Percentiles rank a stretch among this genome's conserved stretches.
These are phyloP conservation scores for Cytospora paraplurivora DNA, from an alignment of 2,329 filamentous ascomycete species.

Conservation along the genomic window DNA sequence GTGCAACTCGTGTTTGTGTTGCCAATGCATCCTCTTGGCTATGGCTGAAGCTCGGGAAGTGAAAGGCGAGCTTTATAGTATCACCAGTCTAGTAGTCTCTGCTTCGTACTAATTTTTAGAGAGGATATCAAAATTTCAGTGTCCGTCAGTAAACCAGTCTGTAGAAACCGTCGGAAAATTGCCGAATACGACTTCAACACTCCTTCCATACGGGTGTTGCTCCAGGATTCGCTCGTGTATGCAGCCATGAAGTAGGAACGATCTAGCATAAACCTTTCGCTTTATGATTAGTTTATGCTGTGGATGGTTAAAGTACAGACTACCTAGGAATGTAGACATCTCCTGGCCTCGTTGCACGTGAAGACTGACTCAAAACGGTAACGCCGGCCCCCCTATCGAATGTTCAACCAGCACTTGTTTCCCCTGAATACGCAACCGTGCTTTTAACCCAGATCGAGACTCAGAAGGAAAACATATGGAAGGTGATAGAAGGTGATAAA, in stretches of 20 bases:
- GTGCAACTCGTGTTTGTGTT: too few relatives aligned
- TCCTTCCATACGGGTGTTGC: too few relatives aligned
- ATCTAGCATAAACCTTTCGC: not conserved
- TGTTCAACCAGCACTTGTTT: constrained; percentile 18
- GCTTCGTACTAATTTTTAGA: too few relatives aligned
- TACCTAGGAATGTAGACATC: not conserved
- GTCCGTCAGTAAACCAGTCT: too few relatives aligned
- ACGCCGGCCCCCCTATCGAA: constrained; percentile 21
- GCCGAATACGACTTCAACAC: too few relatives aligned
- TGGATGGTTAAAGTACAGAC: constrained; percentile 17
- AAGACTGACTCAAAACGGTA: constrained; percentile 21
- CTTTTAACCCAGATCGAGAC: constrained; percentile 21
- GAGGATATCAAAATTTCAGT: too few relatives aligned
- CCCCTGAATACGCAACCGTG: constrained; percentile 14
- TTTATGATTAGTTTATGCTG: constrained; percentile 9
- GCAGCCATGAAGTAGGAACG: not conserved
- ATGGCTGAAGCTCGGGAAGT: too few relatives aligned
- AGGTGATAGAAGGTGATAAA: not conserved
- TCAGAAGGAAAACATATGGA: constrained; percentile 1
- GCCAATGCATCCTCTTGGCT: too few relatives aligned
- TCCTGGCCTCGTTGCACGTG: constrained; percentile 24
- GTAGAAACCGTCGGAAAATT: too few relatives aligned
- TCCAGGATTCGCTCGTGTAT: too few relatives aligned
- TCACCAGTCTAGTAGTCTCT: too few relatives aligned
- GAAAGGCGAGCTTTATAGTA: too few relatives aligned